Base-by-base conservation (phyloP, 2,329 filamentous ascomycete genomes). In the Fusarium sp. region DNA sequence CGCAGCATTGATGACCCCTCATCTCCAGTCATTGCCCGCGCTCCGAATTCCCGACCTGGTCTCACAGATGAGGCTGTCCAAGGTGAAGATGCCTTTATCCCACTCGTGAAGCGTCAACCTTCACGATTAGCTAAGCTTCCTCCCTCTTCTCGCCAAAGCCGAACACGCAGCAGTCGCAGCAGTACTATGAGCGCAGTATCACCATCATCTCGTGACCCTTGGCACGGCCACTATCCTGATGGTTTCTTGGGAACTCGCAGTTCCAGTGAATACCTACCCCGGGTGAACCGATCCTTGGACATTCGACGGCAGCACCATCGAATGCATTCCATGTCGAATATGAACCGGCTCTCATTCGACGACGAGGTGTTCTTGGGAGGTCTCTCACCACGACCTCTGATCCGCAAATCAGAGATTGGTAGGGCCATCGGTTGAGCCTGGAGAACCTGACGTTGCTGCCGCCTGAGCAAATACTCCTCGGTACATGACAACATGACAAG, bases 21-120 rank as follows among this genome's bases (percentile, higher is more conserved):
- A 23, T 79, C 84, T 4, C 83, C 86, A 2, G 82, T 88, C 11
- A 78, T 88, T 27, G 87, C 87, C 14, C 80, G 83, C 46, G 88
- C 88, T 9, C 88, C 88, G 14, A 90, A 90, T 69, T 81, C 88
- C n/a, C 80, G 88, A 20, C 82, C 82, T 2, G 88, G 88, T 17
- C 81, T 90, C 8, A 90, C 88, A 4, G 88, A 90, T 63, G 86
- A 89, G 69, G 76, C 83, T 3, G 75, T 90, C 4, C 87, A 87
- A 7, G 88, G 88, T 33, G 88, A 86, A 58, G 84, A 85, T 43
- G 86, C 88, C 5, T 90, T 88, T 66, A 75, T 90, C 29, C 76
- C 83, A 10, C 78, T 80, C 13, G 79, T 84, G 2, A 88, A 83
- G 74, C 82, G 85, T 13, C 83, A 85, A 15, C 79, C 82, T 5